phyloP scores from a whole-genome alignment of 2,329 filamentous ascomycete species.

The Helotiales sp. region DNA sequence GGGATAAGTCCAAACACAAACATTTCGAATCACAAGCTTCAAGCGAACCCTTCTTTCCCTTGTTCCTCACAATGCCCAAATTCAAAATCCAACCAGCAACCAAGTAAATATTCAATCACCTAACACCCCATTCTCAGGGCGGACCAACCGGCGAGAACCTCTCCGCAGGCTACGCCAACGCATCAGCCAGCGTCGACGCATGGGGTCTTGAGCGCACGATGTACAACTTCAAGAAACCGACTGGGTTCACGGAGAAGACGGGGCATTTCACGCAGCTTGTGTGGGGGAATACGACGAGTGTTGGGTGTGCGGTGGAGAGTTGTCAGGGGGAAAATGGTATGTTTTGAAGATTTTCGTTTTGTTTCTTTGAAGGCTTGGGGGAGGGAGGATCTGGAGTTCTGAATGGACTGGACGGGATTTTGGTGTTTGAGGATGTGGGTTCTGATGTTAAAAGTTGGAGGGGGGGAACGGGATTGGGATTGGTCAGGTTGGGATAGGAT shows the following conservation, averaged over 20 bases:
- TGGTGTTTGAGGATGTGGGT: too few species aligned
- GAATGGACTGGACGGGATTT: neutral
- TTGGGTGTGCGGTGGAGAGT: conserved; percentile 57
- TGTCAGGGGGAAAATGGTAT: conserved; percentile 49
- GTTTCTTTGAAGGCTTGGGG: neutral
- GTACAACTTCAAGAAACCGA: conserved; percentile 62
- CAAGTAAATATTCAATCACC: too few species aligned
- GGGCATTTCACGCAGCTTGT: conserved; percentile 78
- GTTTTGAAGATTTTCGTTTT: conserved; percentile 1
- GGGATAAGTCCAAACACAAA: too few species aligned
- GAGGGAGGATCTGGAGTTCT: neutral
- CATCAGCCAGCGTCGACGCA: conserved; percentile 61
- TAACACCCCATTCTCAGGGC: conserved; percentile 50
- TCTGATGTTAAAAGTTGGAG: too few species aligned
- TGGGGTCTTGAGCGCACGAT: conserved; percentile 66
- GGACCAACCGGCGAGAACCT: conserved; percentile 78
- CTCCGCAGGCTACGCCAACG: conserved; percentile 67
- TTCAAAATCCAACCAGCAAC: neutral
- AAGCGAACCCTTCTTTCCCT: too few species aligned
- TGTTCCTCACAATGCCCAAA: too few species aligned
- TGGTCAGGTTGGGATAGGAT: too few species aligned
- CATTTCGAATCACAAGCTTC: too few species aligned
- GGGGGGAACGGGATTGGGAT: too few species aligned
- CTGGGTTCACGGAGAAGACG: conserved; percentile 61
- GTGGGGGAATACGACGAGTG: conserved; percentile 65